Conservation (phyloP, 2,329 filamentous ascomycete genomes). For the Exophiala alcalophila region DNA sequence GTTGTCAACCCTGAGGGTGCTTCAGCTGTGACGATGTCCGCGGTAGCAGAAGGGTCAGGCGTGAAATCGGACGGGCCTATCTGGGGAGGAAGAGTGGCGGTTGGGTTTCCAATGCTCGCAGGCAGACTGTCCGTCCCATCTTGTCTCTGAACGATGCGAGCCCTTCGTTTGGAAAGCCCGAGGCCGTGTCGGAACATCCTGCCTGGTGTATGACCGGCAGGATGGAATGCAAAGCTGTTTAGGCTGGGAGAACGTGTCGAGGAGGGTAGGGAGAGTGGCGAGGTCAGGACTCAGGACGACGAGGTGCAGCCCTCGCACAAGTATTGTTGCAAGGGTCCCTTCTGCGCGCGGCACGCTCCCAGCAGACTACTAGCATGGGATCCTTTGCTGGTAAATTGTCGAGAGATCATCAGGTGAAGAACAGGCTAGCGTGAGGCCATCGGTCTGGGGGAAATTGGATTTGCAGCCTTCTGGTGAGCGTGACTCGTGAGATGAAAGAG, state of each 20-base stretch:
- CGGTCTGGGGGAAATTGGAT: conserved; percentile 25
- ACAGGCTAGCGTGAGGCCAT: conserved; percentile 22
- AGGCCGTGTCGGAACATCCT: conserved; percentile 22
- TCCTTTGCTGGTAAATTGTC: conserved; percentile 17
- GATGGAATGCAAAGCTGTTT: too few relatives aligned
- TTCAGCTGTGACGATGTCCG: conserved; percentile 14
- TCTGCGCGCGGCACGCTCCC: conserved; percentile 17
- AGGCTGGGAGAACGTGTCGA: too few relatives aligned
- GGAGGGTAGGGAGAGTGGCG: too few relatives aligned
- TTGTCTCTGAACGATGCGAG: conserved; percentile 6
- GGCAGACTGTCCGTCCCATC: conserved; percentile 10
- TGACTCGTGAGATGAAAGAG: conserved; percentile 1
- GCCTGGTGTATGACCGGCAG: conserved; percentile 21
- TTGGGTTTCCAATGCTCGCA: conserved; percentile 23
- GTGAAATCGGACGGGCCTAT: conserved; percentile 15
- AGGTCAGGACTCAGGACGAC: conserved; percentile 3
- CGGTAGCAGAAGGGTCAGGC: conserved; percentile 15
- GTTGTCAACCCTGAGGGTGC: conserved; percentile 25
- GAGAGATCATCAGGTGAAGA: conserved; percentile 22
- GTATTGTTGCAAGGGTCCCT: conserved; percentile 17
- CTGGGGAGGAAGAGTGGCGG: conserved; percentile 12
- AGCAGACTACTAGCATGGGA: conserved; percentile 15
- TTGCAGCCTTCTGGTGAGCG: conserved; percentile 9
- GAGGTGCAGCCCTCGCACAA: conserved; percentile 6
- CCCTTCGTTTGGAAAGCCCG: conserved; percentile 15